Evolutionary conservation across 768 basidiomycete genomes (phyloP), one percentile per base, ranked within the genome.

Genomic region (Clathrus columnatus): DNA sequence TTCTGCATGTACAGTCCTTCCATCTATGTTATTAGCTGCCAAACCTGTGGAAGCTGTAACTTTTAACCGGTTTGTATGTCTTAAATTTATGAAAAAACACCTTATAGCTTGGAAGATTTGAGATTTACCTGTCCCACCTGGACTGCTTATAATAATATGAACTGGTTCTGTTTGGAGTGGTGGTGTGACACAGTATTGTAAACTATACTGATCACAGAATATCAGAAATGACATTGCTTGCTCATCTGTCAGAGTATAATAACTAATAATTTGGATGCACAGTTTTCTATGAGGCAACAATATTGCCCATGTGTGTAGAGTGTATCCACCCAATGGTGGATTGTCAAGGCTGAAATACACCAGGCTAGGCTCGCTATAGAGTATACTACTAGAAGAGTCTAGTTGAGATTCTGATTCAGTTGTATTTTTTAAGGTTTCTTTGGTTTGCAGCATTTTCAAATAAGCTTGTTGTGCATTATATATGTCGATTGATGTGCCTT

Each of bases 71-170:
- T 51, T 11, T 16, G 18, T 24, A 27, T 59, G 32, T 11, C 49
- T 30, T 27, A 54, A 17, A 6, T 17, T 14, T 1, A 47, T 27
- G 45, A 60, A 59, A 45, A 61, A 63, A 7, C 59, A 60, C 18
- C 43, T 42, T 54, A 57, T 56, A 4, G 63, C 64, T 48, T 62
- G 21, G 32, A 64, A 62, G 7, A 65, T 59, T 1, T 47, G 59
- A 10, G 64, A 64, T 48, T 65, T 65, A 2, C 63, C 64, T 28
- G 63, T 62, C 6, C 63, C 63, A 24, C 63, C 63, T 16, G 64
- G 62, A 8, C 64, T 63, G 14, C 47, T 58, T 23, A 64, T 52
- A 23, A 63, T 55, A 24, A 59, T 23, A 36, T 23, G 59, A 17
- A 63, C 57, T 2, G 63, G 63, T 17, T 56, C 29, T 4, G 18